Percentiles rank a stretch among this genome's conserved stretches.
Evolutionary conservation across 768 basidiomycete genomes (phyloP).

Genomic region (Pleurotus tuber-regium): DNA sequence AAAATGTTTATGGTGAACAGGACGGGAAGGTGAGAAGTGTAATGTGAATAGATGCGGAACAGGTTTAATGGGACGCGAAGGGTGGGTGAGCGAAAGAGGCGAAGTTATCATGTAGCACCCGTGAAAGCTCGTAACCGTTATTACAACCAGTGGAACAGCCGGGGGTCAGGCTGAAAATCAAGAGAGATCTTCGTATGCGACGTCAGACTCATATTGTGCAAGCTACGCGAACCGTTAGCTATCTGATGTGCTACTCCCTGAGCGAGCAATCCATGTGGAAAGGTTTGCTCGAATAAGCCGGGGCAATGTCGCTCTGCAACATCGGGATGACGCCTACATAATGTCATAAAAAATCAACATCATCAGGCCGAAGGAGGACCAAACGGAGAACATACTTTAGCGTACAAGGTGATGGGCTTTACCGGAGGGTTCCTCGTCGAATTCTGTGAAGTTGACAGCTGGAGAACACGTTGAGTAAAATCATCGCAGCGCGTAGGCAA

Average conservation of each 20-base stretch:
- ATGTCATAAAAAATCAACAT: not conserved
- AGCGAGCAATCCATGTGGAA: slow-evolving; percentile 60
- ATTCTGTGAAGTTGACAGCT: slow-evolving; percentile 85
- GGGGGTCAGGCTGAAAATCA: too few species aligned
- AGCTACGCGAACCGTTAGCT: too few species aligned
- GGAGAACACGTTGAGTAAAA: not conserved
- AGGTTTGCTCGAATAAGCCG: slow-evolving; percentile 63
- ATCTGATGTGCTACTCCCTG: slow-evolving; percentile 48
- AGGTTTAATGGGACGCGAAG: too few species aligned
- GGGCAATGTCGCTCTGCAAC: slow-evolving; percentile 79
- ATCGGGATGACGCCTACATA: slow-evolving; percentile 76
- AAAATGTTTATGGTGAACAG: too few species aligned
- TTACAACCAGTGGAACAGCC: too few species aligned
- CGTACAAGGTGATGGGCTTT: slow-evolving; percentile 73
- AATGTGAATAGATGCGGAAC: too few species aligned
- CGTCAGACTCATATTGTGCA: too few species aligned
- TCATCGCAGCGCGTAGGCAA: not conserved
- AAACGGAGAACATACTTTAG: slow-evolving; percentile 56
- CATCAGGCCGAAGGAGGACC: not conserved
- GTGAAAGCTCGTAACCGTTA: too few species aligned
- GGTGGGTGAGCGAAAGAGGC: too few species aligned
- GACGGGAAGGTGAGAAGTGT: too few species aligned
- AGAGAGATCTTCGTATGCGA: too few species aligned
- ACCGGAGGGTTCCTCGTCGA: slow-evolving; percentile 66
- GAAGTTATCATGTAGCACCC: too few species aligned